Base-by-base conservation (phyloP, 2,329 filamentous ascomycete species). In the Lachnellula occidentalis region DNA sequence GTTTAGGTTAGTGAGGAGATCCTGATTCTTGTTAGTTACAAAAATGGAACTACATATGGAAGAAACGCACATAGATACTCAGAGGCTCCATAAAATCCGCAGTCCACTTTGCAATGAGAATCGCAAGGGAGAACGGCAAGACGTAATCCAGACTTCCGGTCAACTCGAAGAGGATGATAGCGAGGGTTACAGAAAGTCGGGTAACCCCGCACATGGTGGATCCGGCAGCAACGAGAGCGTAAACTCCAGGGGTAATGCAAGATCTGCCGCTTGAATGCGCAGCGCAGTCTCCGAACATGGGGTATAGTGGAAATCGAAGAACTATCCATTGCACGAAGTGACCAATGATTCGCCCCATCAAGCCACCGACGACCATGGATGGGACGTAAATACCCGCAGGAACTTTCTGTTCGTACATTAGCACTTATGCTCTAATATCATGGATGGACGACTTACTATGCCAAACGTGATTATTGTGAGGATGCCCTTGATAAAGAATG, bases 171-270 rank as follows among this genome's bases (percentile, higher is more conserved):
- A 97, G 76, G 57, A 99, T 97, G 66, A 97, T 91, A 0, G 91
- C 92, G 8, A 99, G 77, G 0, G 94, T 97, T 21, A 99, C 90
- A 0, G 92, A 96, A 1, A 99, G 74, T 48, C 94, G 82, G 1
- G 94, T 99, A 2, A 97, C 94, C 48, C 94, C 94, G 62, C 92
- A 97, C 94, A 99, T 97, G 34, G 92, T 96, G 1, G 94, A 91
- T 15, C 94, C 94, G 43, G 94, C 94, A 15, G 92, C 92, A 55
- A 96, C 90, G 56, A 99, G 80, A 1, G 91, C 94, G 69, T 99
- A 99, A 0, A 97, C 90, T n/a, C 94, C 94, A 1, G 94, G 94
- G 47, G 95, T 92, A 47, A 99, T 90, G 69, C 94, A 97, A 2
- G 87, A 86, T 55, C 90, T 87, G 34, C 88, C 84, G 39, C 83